Evolutionary conservation across 192 early-diverging fungal species (phyloP), one percentile per base, ranked within the genome.

Genomic region (Lobosporangium transversale): DNA sequence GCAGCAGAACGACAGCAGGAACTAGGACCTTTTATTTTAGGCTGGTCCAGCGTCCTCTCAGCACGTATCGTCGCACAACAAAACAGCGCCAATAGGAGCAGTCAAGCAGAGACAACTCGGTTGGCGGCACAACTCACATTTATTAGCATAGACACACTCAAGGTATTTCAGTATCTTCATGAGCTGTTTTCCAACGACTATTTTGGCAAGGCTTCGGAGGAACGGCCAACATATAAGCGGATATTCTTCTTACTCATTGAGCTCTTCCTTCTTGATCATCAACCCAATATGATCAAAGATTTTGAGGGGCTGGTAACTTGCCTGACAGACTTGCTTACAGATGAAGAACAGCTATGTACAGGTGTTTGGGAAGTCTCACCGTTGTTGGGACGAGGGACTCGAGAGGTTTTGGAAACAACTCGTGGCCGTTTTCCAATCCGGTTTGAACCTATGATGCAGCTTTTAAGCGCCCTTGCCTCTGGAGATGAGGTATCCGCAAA

Each of bases 31-130:
- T 80, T 82, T 31, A 66, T 84, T 24, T 58, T 84, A 24, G 83
- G 80, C 0, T 84, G 83, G 83, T 78, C 78, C n/a, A 78, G 58
- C 60, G 66, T 84, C 3, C 59, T 84, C 32, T 53, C 57, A 1
- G 64, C 73, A 12, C 37, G 59, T 21, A 61, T 51, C 3, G 36
- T 43, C n/a, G 48, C 30, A 7, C 61, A 58, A 20, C 37, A 51
- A 37, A 29, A 44, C 14, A 18, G 29, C 29, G 12, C 31, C 5
- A 30, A 60, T 11, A 32, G 29, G 20, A 53, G 56, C 23, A 47
- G 51, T 14, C n/a, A 43, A n/a, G 27, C 32, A n/a, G 48, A 67
- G 30, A 8, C n/a, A n/a, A 32, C 18, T 11, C 50, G 15, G 30
- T 52, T 75, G 4, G 47, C 70, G 1, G 26, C 24, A 23, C 62